Evolutionary conservation across 805 yeast genomes (phyloP).

Genomic region (Suhomyces faveliae): DNA sequence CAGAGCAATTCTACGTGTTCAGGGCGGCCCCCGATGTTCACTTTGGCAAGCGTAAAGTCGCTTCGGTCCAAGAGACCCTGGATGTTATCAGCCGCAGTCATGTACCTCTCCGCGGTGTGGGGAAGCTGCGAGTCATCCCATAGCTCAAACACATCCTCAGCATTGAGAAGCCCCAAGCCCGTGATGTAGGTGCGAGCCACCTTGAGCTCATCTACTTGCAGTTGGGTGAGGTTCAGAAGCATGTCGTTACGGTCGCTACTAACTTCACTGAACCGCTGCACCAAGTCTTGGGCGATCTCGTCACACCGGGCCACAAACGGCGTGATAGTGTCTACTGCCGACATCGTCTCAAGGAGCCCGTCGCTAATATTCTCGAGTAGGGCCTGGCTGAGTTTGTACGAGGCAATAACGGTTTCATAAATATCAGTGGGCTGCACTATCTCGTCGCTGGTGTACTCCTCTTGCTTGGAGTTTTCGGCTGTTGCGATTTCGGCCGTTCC

Average conservation of each 20-base stretch:
- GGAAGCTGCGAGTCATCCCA: slow-evolving; percentile 37
- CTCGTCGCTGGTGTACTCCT: slow-evolving; percentile 20
- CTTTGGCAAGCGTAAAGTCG: slow-evolving; percentile 14
- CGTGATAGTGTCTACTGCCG: slow-evolving; percentile 13
- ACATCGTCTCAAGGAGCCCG: slow-evolving; percentile 6
- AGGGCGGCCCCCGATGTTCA: slow-evolving; percentile 8
- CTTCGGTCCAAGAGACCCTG: slow-evolving; percentile 43
- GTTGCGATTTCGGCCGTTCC: not conserved
- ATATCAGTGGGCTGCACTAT: slow-evolving; percentile 36
- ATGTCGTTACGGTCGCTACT: slow-evolving; percentile 16
- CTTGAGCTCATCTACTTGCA: slow-evolving; percentile 30
- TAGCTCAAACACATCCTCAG: slow-evolving; percentile 22
- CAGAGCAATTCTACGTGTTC: slow-evolving; percentile 29
- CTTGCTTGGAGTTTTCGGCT: slow-evolving; percentile 2
- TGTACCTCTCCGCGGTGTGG: slow-evolving; percentile 33
- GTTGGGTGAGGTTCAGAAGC: slow-evolving; percentile 26
- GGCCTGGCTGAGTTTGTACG: slow-evolving; percentile 29
- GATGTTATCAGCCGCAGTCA: slow-evolving; percentile 44
- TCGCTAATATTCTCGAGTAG: slow-evolving; percentile 26
- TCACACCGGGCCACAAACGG: slow-evolving; percentile 22
- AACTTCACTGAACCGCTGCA: slow-evolving; percentile 16
- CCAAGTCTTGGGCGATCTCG: slow-evolving; percentile 18
- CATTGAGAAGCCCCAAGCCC: slow-evolving; percentile 26
- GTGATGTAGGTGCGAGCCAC: slow-evolving; percentile 26
- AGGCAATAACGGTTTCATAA: slow-evolving; percentile 31